Evolutionary conservation across 495 filamentous ascomycete species (phyloP).

Genomic region (Aspergillus kassunensis): DNA sequence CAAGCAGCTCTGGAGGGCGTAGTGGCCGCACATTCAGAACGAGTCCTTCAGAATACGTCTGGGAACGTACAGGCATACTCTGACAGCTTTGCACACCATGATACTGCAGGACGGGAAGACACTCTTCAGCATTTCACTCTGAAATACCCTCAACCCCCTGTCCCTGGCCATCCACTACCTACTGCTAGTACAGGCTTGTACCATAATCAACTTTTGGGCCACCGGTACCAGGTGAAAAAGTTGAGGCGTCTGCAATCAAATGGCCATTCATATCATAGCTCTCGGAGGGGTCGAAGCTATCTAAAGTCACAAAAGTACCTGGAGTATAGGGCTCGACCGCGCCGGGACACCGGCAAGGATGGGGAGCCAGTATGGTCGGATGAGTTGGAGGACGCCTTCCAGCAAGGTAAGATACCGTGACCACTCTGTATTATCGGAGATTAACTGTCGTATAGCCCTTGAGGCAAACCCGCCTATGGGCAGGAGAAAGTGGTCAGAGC

Average conservation of each 20-base stretch:
- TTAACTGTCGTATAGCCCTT: conserved; percentile 54
- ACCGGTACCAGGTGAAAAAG: conserved; percentile 36
- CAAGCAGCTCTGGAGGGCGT: conserved; percentile 38
- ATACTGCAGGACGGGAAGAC: conserved; percentile 32
- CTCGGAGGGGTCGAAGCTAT: conserved; percentile 38
- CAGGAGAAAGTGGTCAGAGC: conserved; percentile 68
- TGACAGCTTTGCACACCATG: conserved; percentile 32
- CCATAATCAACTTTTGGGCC: conserved; percentile 29
- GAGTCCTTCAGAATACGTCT: conserved; percentile 47
- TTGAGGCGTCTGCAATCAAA: conserved; percentile 39
- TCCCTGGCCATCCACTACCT: conserved; percentile 29
- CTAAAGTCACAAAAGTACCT: conserved; percentile 47
- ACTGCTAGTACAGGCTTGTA: conserved; percentile 25
- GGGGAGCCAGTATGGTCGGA: conserved; percentile 75
- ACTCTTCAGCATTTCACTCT: conserved; percentile 36
- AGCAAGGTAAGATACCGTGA: conserved; percentile 63
- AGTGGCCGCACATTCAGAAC: conserved; percentile 38
- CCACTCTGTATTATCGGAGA: background rate
- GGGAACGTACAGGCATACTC: conserved; percentile 48
- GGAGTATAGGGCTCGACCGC: conserved; percentile 68
- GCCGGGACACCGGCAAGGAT: conserved; percentile 49
- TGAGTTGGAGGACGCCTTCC: conserved; percentile 79
- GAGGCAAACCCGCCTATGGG: conserved; percentile 79
- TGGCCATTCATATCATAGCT: conserved; percentile 24
- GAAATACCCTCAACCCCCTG: conserved; percentile 40